Conservation (phyloP, 495 filamentous ascomycete species). For the Penicillium taxi region DNA sequence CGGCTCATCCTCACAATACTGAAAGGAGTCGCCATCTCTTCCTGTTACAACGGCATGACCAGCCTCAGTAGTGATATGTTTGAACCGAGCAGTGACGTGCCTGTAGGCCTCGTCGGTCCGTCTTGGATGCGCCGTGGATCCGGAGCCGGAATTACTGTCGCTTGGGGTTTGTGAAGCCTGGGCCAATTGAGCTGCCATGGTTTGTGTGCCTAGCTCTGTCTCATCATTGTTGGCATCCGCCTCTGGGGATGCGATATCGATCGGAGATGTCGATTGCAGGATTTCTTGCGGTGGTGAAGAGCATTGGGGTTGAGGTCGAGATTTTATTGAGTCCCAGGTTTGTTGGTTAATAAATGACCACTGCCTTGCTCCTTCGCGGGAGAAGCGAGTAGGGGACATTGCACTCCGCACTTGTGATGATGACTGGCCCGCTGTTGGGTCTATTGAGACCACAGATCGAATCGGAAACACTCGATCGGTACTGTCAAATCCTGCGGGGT, state of each 20-base stretch:
- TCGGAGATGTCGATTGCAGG: constrained; percentile 8
- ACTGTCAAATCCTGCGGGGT: constrained; percentile 17
- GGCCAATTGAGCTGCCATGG: constrained; percentile 12
- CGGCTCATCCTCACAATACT: constrained; percentile 88
- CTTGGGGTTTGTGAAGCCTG: constrained; percentile 13
- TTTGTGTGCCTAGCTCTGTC: constrained; percentile 16
- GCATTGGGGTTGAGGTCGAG: constrained; percentile 11
- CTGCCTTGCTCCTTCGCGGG: constrained; percentile 20
- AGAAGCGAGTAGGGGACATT: constrained; percentile 17
- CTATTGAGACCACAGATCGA: constrained; percentile 71
- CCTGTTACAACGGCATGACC: constrained; percentile 86
- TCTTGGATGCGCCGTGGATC: constrained; percentile 3
- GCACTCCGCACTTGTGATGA: constrained; percentile 6
- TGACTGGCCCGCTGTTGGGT: constrained; percentile 31
- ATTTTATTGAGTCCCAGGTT: constrained; percentile 23
- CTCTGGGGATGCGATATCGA: constrained; percentile 6
- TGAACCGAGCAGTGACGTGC: constrained; percentile 64
- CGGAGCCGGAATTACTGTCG: constrained; percentile 5
- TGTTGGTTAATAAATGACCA: constrained; percentile 29
- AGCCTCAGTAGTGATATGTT: constrained; percentile 67
- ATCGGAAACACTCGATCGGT: constrained; percentile 75
- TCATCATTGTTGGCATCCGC: constrained; percentile 10
- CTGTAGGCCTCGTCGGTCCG: constrained; percentile 23
- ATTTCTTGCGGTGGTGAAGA: background rate
- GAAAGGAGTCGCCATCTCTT: constrained; percentile 56